Percentiles rank a stretch among this genome's conserved stretches.
These are phyloP conservation scores for Fusarium albosuccineum DNA, from an alignment of 2,329 filamentous ascomycete genomes.

Conservation along the genomic window DNA sequence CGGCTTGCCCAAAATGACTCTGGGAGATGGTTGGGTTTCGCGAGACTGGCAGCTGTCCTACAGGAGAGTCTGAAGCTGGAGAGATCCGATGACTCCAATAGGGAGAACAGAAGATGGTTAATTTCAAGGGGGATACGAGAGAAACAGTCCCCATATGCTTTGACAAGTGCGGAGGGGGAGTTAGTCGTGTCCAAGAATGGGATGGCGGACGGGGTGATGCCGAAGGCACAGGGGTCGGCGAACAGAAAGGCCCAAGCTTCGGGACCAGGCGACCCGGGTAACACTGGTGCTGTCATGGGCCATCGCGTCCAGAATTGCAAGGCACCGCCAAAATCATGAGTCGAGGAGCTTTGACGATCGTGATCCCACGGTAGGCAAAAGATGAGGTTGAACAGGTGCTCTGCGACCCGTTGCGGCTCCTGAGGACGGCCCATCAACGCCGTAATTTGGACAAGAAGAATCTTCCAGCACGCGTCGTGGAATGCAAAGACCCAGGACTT, in stretches of 20 bases:
- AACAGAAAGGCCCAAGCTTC: not conserved
- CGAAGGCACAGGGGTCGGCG: constrained; percentile 2
- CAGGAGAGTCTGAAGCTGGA: constrained; percentile 21
- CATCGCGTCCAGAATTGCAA: not conserved
- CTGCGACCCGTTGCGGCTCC: not conserved
- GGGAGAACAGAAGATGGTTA: not conserved
- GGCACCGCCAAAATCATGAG: constrained; percentile 14
- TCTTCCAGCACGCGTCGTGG: constrained; percentile 17
- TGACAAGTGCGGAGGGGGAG: not conserved
- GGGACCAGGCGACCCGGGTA: not conserved
- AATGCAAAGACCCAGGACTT: constrained; percentile 7
- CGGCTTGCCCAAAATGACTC: constrained; percentile 30
- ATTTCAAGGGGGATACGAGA: constrained; percentile 3
- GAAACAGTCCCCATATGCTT: not conserved
- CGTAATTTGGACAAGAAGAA: constrained; percentile 2
- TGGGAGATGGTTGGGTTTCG: not conserved
- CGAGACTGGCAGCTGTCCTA: not conserved
- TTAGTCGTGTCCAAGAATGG: not conserved
- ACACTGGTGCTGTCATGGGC: too few relatives aligned
- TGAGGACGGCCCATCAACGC: not conserved
- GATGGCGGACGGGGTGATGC: not conserved
- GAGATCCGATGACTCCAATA: not conserved
- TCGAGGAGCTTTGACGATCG: not conserved
- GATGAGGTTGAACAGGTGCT: constrained; percentile 6
- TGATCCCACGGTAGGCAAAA: constrained; percentile 7